Evolutionary conservation across 495 filamentous ascomycete species (phyloP), one percentile per base, ranked within the genome.

Genomic region (Sordaria brevicollis): DNA sequence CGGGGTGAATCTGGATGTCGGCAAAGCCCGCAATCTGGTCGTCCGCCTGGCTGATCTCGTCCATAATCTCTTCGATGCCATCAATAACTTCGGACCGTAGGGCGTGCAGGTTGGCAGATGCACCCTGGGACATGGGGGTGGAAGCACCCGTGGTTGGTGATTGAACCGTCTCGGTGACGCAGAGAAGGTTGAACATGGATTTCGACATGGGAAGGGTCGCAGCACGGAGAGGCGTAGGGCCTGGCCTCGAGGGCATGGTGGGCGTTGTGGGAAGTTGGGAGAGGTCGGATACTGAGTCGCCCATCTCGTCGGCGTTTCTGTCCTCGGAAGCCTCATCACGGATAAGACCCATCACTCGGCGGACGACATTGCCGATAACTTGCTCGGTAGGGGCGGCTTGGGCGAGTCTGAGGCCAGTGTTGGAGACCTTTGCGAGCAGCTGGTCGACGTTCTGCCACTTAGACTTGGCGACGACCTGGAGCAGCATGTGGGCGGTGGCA

Each of bases 311-410:
- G 41, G 83, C 90, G 65, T 90, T 92, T 57, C 90, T 82, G 67
- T 93, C 90, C 74, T 94, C 93, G 66, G 92, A 88, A 37, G 90
- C 89, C 75, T 97, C 94, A 76, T 97, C 94, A 31, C 95, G 88
- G 72, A 99, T 93, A 66, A 98, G 84, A 39, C 92, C 93, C 25
- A 99, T 82, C 19, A 97, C 91, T 69, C 95, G 90, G 68, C 94
- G 86, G 35, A 97, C 92, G 74, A 98, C 91, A 74, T 98, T 99
- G 65, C 94, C 94, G 31, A 97, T 93, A 4, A 91, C 92, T 75
- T 96, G 88, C 80, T 97, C 95, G 19, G 89, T 84, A 15, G 95
- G 94, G 71, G 95, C 93, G 11, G 95, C 93, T 39, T 89, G 85
- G 38, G 89, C 87, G 39, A 99, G 84, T 66, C 87, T 86, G 69